phyloP scores from a whole-genome alignment of 1,139 yeast genomes.

The Candida sp. region DNA sequence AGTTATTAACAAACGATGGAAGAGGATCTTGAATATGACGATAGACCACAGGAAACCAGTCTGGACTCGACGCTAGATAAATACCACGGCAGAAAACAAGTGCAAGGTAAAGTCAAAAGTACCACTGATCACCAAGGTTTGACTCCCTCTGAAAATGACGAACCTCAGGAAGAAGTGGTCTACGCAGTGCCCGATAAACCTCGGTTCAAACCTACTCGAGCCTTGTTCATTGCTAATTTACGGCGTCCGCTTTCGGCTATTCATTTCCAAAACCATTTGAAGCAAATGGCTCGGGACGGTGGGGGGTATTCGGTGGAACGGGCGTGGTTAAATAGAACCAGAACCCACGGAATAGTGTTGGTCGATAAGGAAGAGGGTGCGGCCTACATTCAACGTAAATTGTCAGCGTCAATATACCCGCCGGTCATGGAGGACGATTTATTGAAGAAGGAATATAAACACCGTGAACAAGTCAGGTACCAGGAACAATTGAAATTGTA shows the following conservation, averaged over 20 bases:
- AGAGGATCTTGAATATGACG: too few species aligned
- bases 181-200: constrained; percentile 29
- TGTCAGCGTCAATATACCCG: constrained; percentile 34
- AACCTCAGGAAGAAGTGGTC: constrained; percentile 26
- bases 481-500: too few species aligned
- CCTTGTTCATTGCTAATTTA: constrained; percentile 41
- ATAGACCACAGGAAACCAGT: background rate
- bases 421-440: constrained; percentile 19
- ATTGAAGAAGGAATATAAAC: constrained; percentile 19
- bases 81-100: background rate
- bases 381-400: constrained; percentile 22
- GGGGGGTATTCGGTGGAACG: constrained; percentile 30
- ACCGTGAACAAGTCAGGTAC: constrained; percentile 1
- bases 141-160: constrained; percentile 14
- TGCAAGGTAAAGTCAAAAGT: constrained; percentile 3
- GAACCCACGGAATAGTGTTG: constrained; percentile 43
- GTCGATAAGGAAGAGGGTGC: constrained; percentile 40
- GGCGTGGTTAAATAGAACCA: constrained; percentile 40
- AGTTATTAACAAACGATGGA: too few species aligned
- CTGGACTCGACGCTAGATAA: background rate
- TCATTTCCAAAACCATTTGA: constrained; percentile 32
- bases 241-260: constrained; percentile 35
- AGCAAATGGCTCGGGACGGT: constrained; percentile 20
- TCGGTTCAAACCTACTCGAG: constrained; percentile 35
- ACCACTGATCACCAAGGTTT: constrained; percentile 24